Percentiles rank a stretch among this genome's conserved stretches.
phyloP scores from a whole-genome alignment of 2,329 filamentous ascomycete genomes.

The Emmonsia crescens region DNA sequence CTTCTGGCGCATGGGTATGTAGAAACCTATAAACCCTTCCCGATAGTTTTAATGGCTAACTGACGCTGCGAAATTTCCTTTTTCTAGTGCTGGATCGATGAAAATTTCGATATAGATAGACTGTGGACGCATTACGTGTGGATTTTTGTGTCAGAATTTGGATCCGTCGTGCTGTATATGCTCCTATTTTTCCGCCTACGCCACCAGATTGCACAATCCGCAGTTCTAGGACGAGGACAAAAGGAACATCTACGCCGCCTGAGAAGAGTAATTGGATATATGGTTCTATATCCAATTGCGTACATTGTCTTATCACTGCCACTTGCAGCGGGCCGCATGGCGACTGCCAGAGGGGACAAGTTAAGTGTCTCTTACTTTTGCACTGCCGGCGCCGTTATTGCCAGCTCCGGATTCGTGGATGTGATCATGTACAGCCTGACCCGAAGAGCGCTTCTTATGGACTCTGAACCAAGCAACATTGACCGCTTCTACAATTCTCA shows the following conservation, averaged over 20 bases:
- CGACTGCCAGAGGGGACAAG: slow-evolving; percentile 24
- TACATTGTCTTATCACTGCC: slow-evolving; percentile 57
- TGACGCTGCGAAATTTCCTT: neutral
- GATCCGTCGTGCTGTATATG: slow-evolving; percentile 39
- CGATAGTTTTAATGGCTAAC: slow-evolving; percentile 4
- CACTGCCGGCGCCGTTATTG: slow-evolving; percentile 45
- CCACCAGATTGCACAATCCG: slow-evolving; percentile 31
- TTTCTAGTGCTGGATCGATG: slow-evolving; percentile 41
- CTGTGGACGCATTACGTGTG: slow-evolving; percentile 44
- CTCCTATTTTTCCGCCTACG: slow-evolving; percentile 41
- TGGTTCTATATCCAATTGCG: slow-evolving; percentile 38
- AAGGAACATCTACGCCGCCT: slow-evolving; percentile 29
- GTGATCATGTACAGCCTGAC: slow-evolving; percentile 49
- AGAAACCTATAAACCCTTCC: neutral
- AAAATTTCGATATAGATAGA: slow-evolving; percentile 33
- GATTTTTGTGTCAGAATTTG: slow-evolving; percentile 45
- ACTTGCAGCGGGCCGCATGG: slow-evolving; percentile 41
- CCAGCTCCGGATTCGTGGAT: slow-evolving; percentile 49
- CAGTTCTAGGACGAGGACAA: slow-evolving; percentile 27
- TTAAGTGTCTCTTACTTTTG: slow-evolving; percentile 37
- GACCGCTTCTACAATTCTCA: slow-evolving; percentile 21
- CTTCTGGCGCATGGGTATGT: slow-evolving; percentile 43
- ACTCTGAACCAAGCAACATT: slow-evolving; percentile 32
- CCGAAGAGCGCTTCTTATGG: slow-evolving; percentile 44
- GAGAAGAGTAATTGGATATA: slow-evolving; percentile 36